These are phyloP conservation scores for Prunus davidiana DNA, from an alignment of 306 rosid genomes.

Conservation along the genomic window DNA sequence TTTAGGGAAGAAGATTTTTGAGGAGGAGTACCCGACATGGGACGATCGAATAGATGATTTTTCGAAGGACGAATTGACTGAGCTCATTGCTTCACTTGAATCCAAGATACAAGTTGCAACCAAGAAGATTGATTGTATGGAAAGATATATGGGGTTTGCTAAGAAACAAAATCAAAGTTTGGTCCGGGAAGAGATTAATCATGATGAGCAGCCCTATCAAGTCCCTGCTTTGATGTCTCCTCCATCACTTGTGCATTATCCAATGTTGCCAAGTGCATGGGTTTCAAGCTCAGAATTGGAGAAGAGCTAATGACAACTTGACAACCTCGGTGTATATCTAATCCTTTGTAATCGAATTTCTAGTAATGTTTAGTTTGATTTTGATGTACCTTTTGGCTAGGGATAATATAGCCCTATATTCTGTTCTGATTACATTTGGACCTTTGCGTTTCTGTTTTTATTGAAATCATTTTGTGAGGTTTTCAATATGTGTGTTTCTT, in stretches of 20 bases:
- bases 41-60: neutral
- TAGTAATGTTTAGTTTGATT: neutral
- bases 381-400: neutral
- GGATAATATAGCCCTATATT: too few relatives aligned
- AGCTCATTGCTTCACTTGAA: neutral
- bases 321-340: neutral
- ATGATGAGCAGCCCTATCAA: neutral
- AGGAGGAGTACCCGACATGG: neutral
- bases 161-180: neutral
- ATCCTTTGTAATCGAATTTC: neutral
- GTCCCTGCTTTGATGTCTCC: neutral
- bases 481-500: too few relatives aligned
- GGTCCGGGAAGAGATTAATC: neutral
- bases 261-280: neutral
- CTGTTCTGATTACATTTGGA: too few relatives aligned
- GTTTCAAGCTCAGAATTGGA: neutral
- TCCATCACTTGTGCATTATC: neutral
- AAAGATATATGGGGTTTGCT: neutral
- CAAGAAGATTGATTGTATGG: neutral
- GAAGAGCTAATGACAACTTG: neutral
- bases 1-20: neutral
- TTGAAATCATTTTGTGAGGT: too few relatives aligned
- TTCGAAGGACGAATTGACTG: neutral
- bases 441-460: too few relatives aligned
- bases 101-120: neutral